phyloP scores from a whole-genome alignment of 2,329 filamentous ascomycete species.

The Colletotrichum echinochloae region DNA sequence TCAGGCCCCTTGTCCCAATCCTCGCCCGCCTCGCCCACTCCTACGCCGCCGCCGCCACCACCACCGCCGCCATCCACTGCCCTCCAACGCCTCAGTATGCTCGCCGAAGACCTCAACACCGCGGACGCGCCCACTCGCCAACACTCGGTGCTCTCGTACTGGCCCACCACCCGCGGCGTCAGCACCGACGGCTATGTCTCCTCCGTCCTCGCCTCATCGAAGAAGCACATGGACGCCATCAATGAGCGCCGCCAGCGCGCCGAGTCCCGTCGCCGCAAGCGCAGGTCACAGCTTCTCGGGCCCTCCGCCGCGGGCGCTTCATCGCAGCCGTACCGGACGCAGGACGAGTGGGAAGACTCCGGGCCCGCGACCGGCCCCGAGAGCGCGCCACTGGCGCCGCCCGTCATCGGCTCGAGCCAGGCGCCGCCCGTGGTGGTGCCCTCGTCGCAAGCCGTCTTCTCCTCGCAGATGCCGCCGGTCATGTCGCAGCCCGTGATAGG shows the following conservation, averaged over 20 bases:
- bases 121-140: slow-evolving; percentile 22
- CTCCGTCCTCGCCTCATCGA: slow-evolving; percentile 52
- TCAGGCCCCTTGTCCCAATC: slow-evolving; percentile 21
- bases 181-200: slow-evolving; percentile 53
- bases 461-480: slow-evolving; percentile 47
- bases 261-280: slow-evolving; percentile 43
- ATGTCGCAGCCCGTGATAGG: slow-evolving; percentile 62
- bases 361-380: slow-evolving; percentile 16
- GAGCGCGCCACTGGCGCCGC: background rate
- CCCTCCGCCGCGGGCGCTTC: slow-evolving; percentile 10
- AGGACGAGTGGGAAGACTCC: slow-evolving; percentile 33
- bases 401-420: slow-evolving; percentile 32
- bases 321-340: slow-evolving; percentile 20
- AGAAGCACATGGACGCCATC: slow-evolving; percentile 51
- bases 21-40: background rate
- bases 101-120: slow-evolving; percentile 26
- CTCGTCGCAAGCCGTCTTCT: slow-evolving; percentile 32
- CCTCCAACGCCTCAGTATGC: slow-evolving; percentile 41
- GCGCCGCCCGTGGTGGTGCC: slow-evolving; percentile 12
- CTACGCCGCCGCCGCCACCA: background rate
- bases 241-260: slow-evolving; percentile 50
- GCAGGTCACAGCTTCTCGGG: slow-evolving; percentile 30
- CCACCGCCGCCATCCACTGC: slow-evolving; percentile 13
- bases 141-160: slow-evolving; percentile 51
- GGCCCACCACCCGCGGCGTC: slow-evolving; percentile 54